Base-by-base conservation (phyloP, 768 basidiomycete genomes). In the Lentinula sp. region DNA sequence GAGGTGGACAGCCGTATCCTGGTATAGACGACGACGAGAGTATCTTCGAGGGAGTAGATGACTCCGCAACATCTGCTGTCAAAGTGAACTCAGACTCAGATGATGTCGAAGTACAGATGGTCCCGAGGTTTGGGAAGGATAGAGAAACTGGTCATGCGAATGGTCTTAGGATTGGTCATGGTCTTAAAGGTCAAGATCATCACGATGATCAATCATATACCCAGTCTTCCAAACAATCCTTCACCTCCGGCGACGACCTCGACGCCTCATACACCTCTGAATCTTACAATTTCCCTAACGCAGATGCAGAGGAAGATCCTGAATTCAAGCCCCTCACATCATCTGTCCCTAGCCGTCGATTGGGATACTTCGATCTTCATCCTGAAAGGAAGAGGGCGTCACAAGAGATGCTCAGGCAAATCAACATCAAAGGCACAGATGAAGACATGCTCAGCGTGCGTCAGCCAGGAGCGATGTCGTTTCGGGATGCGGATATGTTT, bases 351-450 rank as follows among this genome's bases (percentile, higher is more conserved):
- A 61, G 78, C 64, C 72, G 77, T 49, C 79, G 87, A 16, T 56
- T 85, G 32, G 86, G 88, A 0, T 92, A 92, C 70, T 92, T 92
- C 68, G 90, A 91, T 69, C 66, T 90, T 13, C 90, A 92, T 69
- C 90, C 90, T 10, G 90, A 91, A 49, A 79, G 90, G 49, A 75
- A 85, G 12, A 32, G 52, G 4, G 61, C 65, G 3, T 59, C 57
- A 33, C 45, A 48, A 18, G 57, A 59, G 35, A n/a, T 39, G 18
- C 45, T 46, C 23, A 32, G 36, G 6, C 41, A 57, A 66, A n/a
- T 64, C 65, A 39, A 2, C n/a, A 66, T 62, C 23, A 20, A 46
- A 20, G 67, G 68, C 12, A 75, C 78, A 16, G 71, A 76, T 9
- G 77, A 77, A 8, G 77, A 77, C 59, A 74, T 76, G 36, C 32